Evolutionary conservation across 768 basidiomycete genomes (phyloP), one percentile per base, ranked within the genome.

Genomic region (Boletus reticuloceps): DNA sequence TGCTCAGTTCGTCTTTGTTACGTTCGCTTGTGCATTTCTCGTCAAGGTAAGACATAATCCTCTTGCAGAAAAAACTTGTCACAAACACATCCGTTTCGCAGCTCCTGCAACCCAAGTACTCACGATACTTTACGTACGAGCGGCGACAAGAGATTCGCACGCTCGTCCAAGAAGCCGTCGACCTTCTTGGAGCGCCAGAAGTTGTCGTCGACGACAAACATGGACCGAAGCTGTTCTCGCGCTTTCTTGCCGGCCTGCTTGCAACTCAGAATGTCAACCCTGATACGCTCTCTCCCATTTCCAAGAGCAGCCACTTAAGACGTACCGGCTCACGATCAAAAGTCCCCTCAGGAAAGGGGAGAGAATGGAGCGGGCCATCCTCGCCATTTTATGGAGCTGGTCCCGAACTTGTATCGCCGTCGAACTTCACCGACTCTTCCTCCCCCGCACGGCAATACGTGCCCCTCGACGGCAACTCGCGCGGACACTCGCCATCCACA

Each of bases 141-240:
- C 78, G 80, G 53, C 83, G 88, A 22, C 63, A 74, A 17, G 82
- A 85, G 56, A 88, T 92, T 53, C 81, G 82, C 20, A 65, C 69
- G 0, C 74, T 83, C 22, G 88, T 94, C 0, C 82, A 86, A 64
- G 77, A 78, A 52, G 82, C 88, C 54, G 79, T 87, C 44, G 78
- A 88, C 56, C 77, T 91, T 1, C 78, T 93, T 5, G 80, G 81
- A 4, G 83, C 85, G 0, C 79, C 86, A 7, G 83, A 86, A 51
- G 81, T 93, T 17, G 85, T 85, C 19, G 79, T 93, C 55, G 91
- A 94, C 70, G 86, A 89, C 27, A 84, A 84, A 17, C 90, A 93
- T 64, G 88, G 87, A 0, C 91, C 90, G 1, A 87, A 84, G 66
- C 74, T 92, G 6, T 92, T 91, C 68, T 82, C 91, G 0, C 84